Percentiles rank a stretch among this genome's conserved stretches.
phyloP scores from a whole-genome alignment of 768 basidiomycete genomes.

The Tephrocybe sp. region DNA sequence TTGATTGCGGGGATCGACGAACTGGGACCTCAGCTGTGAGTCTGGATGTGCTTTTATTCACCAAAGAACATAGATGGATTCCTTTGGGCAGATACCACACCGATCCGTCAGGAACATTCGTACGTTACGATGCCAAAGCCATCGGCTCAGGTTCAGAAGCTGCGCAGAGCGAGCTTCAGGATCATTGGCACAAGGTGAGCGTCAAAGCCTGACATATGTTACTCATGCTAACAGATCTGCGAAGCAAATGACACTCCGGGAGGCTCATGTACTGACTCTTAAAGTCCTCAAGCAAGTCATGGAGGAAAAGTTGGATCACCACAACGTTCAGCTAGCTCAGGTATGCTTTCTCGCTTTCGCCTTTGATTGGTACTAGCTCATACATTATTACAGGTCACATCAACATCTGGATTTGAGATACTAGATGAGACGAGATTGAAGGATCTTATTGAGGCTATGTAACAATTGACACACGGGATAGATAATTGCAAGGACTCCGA shows the following conservation, averaged over 20 bases:
- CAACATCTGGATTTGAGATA: conserved; percentile 83
- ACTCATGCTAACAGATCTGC: background rate
- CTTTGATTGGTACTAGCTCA: background rate
- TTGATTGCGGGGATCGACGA: conserved; percentile 98
- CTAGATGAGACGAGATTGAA: conserved; percentile 78
- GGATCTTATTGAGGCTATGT: conserved; percentile 83
- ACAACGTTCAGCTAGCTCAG: conserved; percentile 97
- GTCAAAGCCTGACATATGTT: conserved; percentile 9
- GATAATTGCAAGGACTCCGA: conserved; percentile 6
- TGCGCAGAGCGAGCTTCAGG: conserved; percentile 94
- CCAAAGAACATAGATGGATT: background rate
- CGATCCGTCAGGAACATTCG: conserved; percentile 97
- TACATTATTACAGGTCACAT: conserved; percentile 61
- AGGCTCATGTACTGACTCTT: conserved; percentile 84
- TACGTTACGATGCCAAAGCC: conserved; percentile 96
- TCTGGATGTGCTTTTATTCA: conserved; percentile 9
- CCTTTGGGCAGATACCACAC: conserved; percentile 76
- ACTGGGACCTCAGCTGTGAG: conserved; percentile 91
- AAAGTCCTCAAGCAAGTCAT: conserved; percentile 97
- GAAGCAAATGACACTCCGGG: conserved; percentile 89
- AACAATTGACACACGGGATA: conserved; percentile 24
- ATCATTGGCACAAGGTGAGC: conserved; percentile 90
- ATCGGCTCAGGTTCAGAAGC: conserved; percentile 98
- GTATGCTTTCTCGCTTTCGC: conserved; percentile 40
- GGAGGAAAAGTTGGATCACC: conserved; percentile 99